Base-by-base conservation (phyloP, 441 rosid genomes). In the Raphanus hybrid region DNA sequence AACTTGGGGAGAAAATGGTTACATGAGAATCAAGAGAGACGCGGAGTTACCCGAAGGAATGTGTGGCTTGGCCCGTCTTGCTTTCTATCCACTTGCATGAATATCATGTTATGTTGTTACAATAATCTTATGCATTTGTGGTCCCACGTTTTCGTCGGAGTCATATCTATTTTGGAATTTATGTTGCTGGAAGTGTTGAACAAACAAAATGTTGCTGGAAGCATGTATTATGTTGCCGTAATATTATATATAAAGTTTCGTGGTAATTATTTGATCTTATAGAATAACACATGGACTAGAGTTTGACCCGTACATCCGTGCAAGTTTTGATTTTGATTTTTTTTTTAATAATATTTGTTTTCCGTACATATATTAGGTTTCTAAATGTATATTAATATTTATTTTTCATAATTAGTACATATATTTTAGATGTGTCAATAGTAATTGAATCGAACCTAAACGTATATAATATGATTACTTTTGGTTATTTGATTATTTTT, bases 51-150 rank as follows among this genome's bases (percentile, higher is more conserved):
- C 74, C 0, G 6, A 67, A 70, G 92, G 89, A 4, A 64, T 63
- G n/a, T 85, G 92, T 75, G 90, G 90, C 4, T 64, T 86, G 50
- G 86, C 87, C 16, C 72, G 52, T 20, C 32, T 18, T 5, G 78
- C 88, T 70, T 82, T 72, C 1, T 88, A 83, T 76, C 89, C 91
- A 8, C 69, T 75, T 39, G 75, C 67, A 29, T 78, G 43, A 75
- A 18, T 18, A 9, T 9, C 37, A 0, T 27, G 0, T 26, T 29
- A 29, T 29, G 32, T 29, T 29, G 32, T 29, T 35, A 3, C 14
- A 45, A 45, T 1, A 45, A 5, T 29, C 32, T 2, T 29, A 12
- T 18, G 27, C 29, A 74, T 39, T 27, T 74, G 5, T 66, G n/a
- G 67, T 74, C 72, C 59, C 14, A 41, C 9, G 10, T 37, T 52